Evolutionary conservation across 2,329 filamentous ascomycete genomes (phyloP).

Genomic region (Aspergillus texensis): DNA sequence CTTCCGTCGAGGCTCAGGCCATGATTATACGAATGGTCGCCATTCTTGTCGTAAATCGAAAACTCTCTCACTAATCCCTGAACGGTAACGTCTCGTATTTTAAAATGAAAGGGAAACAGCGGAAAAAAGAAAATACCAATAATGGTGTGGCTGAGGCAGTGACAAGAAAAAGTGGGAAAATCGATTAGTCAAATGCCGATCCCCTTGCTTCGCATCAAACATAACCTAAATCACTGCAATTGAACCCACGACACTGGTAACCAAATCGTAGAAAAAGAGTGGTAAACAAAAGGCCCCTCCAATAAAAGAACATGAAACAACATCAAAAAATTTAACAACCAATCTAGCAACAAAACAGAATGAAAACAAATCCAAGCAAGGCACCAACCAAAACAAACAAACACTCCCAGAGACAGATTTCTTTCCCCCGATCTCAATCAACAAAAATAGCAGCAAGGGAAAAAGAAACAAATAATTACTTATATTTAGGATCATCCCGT

Average conservation of each 20-base stretch:
- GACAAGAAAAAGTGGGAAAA: background rate
- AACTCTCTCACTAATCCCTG: background rate
- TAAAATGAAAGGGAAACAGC: background rate
- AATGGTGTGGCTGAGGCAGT: conserved; percentile 11
- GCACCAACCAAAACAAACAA: background rate
- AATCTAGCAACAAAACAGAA: too few relatives aligned
- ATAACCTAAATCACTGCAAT: background rate
- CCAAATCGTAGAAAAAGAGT: background rate
- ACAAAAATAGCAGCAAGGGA: background rate
- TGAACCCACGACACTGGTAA: background rate
- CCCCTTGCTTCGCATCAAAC: conserved; percentile 2
- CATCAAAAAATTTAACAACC: background rate
- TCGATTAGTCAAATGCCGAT: conserved; percentile 13
- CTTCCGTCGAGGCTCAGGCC: background rate
- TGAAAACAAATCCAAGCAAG: background rate
- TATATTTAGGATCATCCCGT: conserved; percentile 11
- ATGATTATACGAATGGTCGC: background rate
- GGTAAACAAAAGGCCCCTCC: background rate
- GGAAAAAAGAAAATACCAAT: conserved; percentile 2
- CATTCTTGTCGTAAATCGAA: background rate
- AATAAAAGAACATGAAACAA: conserved; percentile 1
- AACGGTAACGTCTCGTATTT: background rate
- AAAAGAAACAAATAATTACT: background rate
- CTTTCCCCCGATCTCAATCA: background rate
- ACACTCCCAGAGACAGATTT: background rate